Conservation (phyloP, 495 filamentous ascomycete species). For the Penicillium cinerascens region DNA sequence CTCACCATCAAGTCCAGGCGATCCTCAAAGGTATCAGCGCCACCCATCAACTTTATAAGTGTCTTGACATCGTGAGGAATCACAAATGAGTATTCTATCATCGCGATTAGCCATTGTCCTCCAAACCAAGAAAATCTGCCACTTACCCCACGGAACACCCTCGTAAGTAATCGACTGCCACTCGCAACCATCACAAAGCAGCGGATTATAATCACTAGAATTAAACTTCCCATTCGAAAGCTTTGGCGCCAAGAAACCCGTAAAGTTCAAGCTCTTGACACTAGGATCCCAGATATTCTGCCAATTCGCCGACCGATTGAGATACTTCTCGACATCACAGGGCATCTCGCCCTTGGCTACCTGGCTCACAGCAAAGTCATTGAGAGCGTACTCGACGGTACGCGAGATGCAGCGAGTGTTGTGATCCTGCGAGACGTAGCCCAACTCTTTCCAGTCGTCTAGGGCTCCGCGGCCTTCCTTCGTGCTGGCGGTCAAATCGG, state of each 20-base stretch:
- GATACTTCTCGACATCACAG: slow-evolving; percentile 56
- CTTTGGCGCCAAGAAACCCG: slow-evolving; percentile 61
- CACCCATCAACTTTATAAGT: slow-evolving; percentile 57
- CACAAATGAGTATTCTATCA: slow-evolving; percentile 57
- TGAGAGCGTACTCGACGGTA: slow-evolving; percentile 70
- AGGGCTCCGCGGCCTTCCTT: slow-evolving; percentile 66
- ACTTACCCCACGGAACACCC: slow-evolving; percentile 37
- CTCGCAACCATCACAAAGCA: slow-evolving; percentile 61
- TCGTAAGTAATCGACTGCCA: slow-evolving; percentile 47
- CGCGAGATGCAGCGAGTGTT: slow-evolving; percentile 66
- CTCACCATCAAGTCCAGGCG: slow-evolving; percentile 50
- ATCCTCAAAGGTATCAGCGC: slow-evolving; percentile 50
- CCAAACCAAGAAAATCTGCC: neutral
- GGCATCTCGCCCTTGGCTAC: slow-evolving; percentile 56
- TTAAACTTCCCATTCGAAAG: slow-evolving; percentile 51
- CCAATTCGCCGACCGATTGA: slow-evolving; percentile 58
- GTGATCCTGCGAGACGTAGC: slow-evolving; percentile 64
- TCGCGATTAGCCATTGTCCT: neutral
- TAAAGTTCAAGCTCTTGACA: slow-evolving; percentile 48
- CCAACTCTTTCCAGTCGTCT: slow-evolving; percentile 63
- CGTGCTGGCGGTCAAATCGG: slow-evolving; percentile 55
- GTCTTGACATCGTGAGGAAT: slow-evolving; percentile 64
- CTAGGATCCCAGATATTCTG: slow-evolving; percentile 60
- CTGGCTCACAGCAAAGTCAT: slow-evolving; percentile 67
- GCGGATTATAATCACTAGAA: slow-evolving; percentile 52